A percentile compares a stretch with the other conserved stretches of the same genome.
Evolutionary conservation across 352 stramenopile genomes (phyloP).

Genomic region (Globisporangium mamillatum): DNA sequence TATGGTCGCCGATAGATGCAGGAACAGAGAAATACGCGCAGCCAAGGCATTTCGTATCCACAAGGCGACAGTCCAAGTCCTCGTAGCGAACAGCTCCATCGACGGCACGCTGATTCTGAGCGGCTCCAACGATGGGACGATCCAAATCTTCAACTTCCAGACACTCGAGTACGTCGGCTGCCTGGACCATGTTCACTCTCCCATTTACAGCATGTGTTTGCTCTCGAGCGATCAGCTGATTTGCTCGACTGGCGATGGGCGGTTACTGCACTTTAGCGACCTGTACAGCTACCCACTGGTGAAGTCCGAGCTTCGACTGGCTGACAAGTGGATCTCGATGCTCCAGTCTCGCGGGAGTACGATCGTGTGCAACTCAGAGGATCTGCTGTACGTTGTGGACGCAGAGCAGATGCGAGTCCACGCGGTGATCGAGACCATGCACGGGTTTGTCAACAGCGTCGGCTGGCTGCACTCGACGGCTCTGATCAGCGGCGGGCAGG

Average conservation of each 20-base stretch:
- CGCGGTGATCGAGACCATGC: conserved; percentile 39
- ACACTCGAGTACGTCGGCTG: conserved; percentile 42
- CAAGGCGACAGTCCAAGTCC: conserved; percentile 51
- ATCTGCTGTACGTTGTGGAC: conserved; percentile 59
- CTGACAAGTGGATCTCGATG: conserved; percentile 60
- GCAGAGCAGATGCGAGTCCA: conserved; percentile 33
- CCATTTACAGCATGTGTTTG: conserved; percentile 49
- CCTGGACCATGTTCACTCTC: conserved; percentile 39
- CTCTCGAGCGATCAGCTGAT: conserved; percentile 34
- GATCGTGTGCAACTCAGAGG: conserved; percentile 56
- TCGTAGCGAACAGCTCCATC: conserved; percentile 18
- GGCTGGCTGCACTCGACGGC: conserved; percentile 43
- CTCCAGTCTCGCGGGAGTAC: conserved; percentile 40
- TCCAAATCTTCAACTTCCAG: conserved; percentile 58
- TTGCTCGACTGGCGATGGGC: conserved; percentile 65
- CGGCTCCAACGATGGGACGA: conserved; percentile 71
- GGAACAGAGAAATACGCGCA: conserved; percentile 17
- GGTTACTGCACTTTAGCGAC: conserved; percentile 45
- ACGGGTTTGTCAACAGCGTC: conserved; percentile 67
- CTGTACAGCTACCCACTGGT: conserved; percentile 12
- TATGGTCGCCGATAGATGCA: conserved; percentile 3
- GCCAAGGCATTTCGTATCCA: conserved; percentile 40
- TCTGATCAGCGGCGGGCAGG: conserved; percentile 53
- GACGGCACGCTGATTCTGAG: conserved; percentile 39
- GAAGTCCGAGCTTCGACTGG: conserved; percentile 39